Conservation (phyloP, 2,329 filamentous ascomycete genomes). For the Aspergillus fumigatus region DNA sequence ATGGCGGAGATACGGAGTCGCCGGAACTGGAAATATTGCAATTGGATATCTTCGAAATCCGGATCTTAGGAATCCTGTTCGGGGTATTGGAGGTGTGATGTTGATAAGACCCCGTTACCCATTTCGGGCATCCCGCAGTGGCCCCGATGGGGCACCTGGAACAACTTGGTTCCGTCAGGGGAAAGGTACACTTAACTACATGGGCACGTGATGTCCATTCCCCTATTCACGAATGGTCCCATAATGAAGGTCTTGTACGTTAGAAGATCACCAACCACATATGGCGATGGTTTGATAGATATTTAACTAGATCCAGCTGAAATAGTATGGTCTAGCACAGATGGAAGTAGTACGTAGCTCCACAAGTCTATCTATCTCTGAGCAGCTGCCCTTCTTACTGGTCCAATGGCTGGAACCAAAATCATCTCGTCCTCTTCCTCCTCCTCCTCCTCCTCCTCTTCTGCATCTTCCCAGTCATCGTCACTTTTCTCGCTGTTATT, state of each 20-base stretch:
- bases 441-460: constrained; percentile 1
- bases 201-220: too few species aligned
- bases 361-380: too few species aligned
- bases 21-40: background rate
- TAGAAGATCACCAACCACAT: too few species aligned
- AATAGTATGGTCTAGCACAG: too few species aligned
- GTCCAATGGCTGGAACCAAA: background rate
- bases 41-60: constrained; percentile 1
- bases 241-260: too few species aligned
- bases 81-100: background rate
- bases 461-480: background rate
- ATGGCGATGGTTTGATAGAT: too few species aligned
- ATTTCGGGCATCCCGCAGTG: constrained; percentile 17
- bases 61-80: background rate
- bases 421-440: constrained; percentile 7
- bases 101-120: constrained; percentile 11
- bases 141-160: constrained; percentile 15
- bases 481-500: background rate
- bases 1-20: constrained; percentile 21
- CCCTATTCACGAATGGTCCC: too few species aligned
- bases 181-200: constrained; percentile 4
- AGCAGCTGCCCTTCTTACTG: too few species aligned
- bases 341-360: too few species aligned
- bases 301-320: too few species aligned
- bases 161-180: constrained; percentile 26